These are phyloP conservation scores for Gaultheria prostrata DNA, from an alignment of 148 eudicot genomes.

Conservation along the genomic window DNA sequence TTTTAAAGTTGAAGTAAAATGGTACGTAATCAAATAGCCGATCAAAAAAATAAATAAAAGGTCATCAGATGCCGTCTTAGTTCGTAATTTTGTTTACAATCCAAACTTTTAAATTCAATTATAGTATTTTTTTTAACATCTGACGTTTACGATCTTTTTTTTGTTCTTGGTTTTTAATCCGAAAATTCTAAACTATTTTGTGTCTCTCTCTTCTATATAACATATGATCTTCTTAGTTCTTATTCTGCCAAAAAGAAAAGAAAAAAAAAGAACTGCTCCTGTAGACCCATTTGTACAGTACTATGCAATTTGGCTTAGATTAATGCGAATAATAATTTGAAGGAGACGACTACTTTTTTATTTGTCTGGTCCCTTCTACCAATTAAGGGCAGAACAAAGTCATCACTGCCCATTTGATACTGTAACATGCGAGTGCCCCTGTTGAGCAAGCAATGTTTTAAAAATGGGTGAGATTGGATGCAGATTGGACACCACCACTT, in stretches of 20 bases:
- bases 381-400: conserved; percentile 10
- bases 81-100: background rate
- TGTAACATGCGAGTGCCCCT: conserved; percentile 16
- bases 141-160: background rate
- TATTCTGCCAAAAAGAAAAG: background rate
- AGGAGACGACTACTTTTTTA: background rate
- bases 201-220: too few relatives aligned
- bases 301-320: background rate
- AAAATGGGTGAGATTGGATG: background rate
- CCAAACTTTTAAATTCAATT: background rate
- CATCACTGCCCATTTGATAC: conserved; percentile 2
- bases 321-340: background rate
- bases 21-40: too few relatives aligned
- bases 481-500: background rate
- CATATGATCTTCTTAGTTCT: too few relatives aligned
- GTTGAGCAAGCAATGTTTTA: background rate
- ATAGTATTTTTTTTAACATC: too few relatives aligned
- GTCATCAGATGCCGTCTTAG: too few relatives aligned
- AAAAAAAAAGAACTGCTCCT: background rate
- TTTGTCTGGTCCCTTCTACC: conserved; percentile 16
- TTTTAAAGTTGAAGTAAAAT: too few relatives aligned
- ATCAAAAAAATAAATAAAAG: too few relatives aligned
- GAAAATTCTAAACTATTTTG: too few relatives aligned
- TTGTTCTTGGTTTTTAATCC: too few relatives aligned
- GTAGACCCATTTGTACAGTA: background rate